phyloP scores from a whole-genome alignment of 108 stramenopile genomes.

The Discostella pseudostelligera region DNA sequence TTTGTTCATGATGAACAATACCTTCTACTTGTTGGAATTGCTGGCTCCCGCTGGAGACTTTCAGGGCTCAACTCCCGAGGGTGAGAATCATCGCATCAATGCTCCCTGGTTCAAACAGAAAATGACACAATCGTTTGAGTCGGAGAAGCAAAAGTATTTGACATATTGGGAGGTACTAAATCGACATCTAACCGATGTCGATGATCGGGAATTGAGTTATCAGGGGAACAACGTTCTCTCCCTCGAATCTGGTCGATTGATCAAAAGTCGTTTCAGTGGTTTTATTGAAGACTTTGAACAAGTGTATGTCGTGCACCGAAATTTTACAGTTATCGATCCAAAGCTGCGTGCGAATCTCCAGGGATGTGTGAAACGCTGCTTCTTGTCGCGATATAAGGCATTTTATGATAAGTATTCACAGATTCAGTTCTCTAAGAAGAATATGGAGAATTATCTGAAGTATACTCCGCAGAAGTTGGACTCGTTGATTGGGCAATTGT shows the following conservation, averaged over 20 bases:
- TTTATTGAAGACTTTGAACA: constrained; percentile 83
- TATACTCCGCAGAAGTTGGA: constrained; percentile 72
- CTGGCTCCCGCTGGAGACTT: constrained; percentile 51
- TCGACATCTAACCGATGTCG: constrained; percentile 68
- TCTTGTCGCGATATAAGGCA: constrained; percentile 65
- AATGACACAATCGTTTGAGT: constrained; percentile 70
- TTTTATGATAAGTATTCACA: constrained; percentile 79
- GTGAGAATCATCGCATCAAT: constrained; percentile 59
- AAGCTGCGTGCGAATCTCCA: constrained; percentile 64
- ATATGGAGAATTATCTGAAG: constrained; percentile 81
- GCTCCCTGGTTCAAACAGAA: constrained; percentile 79
- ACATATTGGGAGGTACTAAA: constrained; percentile 73
- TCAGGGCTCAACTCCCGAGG: constrained; percentile 16
- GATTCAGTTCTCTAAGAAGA: constrained; percentile 85
- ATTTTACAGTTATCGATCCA: constrained; percentile 68
- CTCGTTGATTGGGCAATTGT: constrained; percentile 35
- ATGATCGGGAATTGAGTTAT: constrained; percentile 66
- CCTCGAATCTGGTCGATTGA: constrained; percentile 74
- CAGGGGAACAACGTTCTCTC: constrained; percentile 67
- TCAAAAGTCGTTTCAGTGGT: constrained; percentile 82
- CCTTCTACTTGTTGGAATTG: constrained; percentile 71
- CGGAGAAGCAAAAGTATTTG: constrained; percentile 74
- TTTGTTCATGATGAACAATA: constrained; percentile 89
- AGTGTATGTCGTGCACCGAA: constrained; percentile 64
- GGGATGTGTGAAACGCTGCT: constrained; percentile 59